phyloP scores from a whole-genome alignment of 2,329 filamentous ascomycete genomes.

The Trichophyton simii region DNA sequence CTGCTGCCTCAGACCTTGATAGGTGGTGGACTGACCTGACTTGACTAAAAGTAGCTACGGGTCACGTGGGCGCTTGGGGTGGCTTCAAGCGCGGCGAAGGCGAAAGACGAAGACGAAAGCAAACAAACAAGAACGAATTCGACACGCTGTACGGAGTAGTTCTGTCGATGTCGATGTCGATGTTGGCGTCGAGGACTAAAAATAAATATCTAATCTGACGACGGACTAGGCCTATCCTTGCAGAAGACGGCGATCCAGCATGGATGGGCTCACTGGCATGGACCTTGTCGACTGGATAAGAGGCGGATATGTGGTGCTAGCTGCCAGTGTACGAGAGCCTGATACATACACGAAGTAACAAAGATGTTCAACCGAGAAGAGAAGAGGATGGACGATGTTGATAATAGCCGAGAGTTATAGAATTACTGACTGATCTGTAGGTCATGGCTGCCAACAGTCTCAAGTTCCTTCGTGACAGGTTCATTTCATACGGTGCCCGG shows the following conservation, averaged over 20 bases:
- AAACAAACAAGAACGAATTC: too few relatives aligned
- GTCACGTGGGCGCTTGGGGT: too few relatives aligned
- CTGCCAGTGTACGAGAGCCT: conserved; percentile 1
- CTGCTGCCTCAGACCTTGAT: too few relatives aligned
- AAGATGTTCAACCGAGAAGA: too few relatives aligned
- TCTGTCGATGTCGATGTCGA: too few relatives aligned
- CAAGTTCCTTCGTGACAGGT: conserved; percentile 41
- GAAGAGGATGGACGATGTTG: too few relatives aligned
- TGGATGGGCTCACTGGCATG: neutral
- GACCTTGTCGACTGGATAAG: conserved; percentile 3
- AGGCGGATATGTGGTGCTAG: neutral
- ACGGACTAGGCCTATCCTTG: neutral
- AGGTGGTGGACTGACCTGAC: too few relatives aligned
- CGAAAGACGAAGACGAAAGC: too few relatives aligned
- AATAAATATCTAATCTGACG: neutral
- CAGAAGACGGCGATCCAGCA: neutral
- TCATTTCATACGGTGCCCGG: conserved; percentile 50
- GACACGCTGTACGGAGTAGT: too few relatives aligned
- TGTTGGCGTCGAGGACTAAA: neutral
- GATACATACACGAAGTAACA: neutral
- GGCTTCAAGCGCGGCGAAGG: too few relatives aligned
- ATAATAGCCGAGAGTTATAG: neutral
- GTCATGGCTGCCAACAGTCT: conserved; percentile 41
- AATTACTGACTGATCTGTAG: conserved; percentile 15
- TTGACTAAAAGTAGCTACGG: too few relatives aligned